A percentile compares a stretch with the other conserved stretches of the same genome.
Evolutionary conservation across 306 rosid species (phyloP).

Genomic region (Vicia sativa): DNA sequence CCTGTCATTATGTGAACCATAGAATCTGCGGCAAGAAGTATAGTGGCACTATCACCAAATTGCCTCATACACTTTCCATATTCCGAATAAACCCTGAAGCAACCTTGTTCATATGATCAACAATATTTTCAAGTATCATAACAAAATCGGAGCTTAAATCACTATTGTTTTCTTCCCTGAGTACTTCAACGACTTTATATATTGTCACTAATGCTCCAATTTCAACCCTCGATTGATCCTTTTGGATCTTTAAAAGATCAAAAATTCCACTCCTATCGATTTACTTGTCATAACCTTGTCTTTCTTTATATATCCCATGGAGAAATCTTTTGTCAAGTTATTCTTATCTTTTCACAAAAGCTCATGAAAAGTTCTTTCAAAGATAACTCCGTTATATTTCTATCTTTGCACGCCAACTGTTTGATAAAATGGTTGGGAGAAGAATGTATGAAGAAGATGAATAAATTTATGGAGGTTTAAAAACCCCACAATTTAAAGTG

Average conservation of each 20-base stretch:
- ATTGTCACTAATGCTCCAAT: conserved; percentile 61
- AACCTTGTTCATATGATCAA: conserved; percentile 66
- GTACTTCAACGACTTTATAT: conserved; percentile 58
- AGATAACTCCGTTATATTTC: too few species aligned
- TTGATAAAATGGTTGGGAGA: too few species aligned
- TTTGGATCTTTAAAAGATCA: conserved; percentile 56
- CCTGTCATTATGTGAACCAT: conserved; percentile 59
- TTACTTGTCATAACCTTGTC: conserved; percentile 49
- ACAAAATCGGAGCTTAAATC: conserved; percentile 46
- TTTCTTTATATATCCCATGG: conserved; percentile 70
- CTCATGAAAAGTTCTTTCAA: too few species aligned
- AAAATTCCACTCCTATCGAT: conserved; percentile 55
- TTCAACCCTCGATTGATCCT: conserved; percentile 32
- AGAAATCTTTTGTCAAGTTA: too few species aligned
- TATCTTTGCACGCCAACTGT: too few species aligned
- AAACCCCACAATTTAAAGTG: too few species aligned
- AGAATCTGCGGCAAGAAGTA: conserved; percentile 71
- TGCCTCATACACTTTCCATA: conserved; percentile 80
- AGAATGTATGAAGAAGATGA: too few species aligned
- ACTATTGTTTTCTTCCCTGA: conserved; percentile 36
- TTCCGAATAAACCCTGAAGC: conserved; percentile 66
- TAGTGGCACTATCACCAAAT: conserved; percentile 77
- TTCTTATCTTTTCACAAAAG: too few species aligned
- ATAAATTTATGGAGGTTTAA: too few species aligned
- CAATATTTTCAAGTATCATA: conserved; percentile 49